Evolutionary conservation across 1,284 basidiomycete species (phyloP).

Genomic region (Boletellus dicymbophilus): DNA sequence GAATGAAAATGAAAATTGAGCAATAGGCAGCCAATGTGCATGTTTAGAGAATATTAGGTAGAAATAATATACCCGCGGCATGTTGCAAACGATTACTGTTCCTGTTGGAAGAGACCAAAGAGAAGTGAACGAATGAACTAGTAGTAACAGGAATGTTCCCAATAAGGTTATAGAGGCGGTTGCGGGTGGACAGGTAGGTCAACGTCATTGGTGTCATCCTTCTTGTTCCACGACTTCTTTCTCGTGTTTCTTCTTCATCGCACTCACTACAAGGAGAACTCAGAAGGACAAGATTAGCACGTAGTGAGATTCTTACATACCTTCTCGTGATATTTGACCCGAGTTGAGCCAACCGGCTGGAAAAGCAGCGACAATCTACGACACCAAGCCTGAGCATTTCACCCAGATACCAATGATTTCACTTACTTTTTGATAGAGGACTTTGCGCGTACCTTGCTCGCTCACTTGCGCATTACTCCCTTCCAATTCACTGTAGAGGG

Average conservation of each 20-base stretch:
- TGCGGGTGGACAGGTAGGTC: too few relatives aligned
- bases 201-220: too few relatives aligned
- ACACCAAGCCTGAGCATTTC: not conserved
- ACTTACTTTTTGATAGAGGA: conserved; percentile 71
- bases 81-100: too few relatives aligned
- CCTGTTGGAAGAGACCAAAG: too few relatives aligned
- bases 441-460: conserved; percentile 76
- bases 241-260: conserved; percentile 76
- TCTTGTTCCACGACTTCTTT: conserved; percentile 62
- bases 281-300: not conserved
- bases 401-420: not conserved
- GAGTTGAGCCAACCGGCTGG: conserved; percentile 48
- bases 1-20: too few relatives aligned
- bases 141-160: conserved; percentile 1
- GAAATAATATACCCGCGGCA: too few relatives aligned
- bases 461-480: conserved; percentile 68
- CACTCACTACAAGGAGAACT: conserved; percentile 53
- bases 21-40: too few relatives aligned
- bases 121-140: too few relatives aligned
- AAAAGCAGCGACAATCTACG: conserved; percentile 70
- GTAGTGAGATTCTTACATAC: conserved; percentile 28
- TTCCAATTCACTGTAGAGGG: conserved; percentile 56
- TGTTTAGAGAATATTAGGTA: too few relatives aligned
- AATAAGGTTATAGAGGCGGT: conserved; percentile 26
- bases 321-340: conserved; percentile 60